Conservation (phyloP, 371 early-diverging fungal genomes). For the Funneliformis caledonium region DNA sequence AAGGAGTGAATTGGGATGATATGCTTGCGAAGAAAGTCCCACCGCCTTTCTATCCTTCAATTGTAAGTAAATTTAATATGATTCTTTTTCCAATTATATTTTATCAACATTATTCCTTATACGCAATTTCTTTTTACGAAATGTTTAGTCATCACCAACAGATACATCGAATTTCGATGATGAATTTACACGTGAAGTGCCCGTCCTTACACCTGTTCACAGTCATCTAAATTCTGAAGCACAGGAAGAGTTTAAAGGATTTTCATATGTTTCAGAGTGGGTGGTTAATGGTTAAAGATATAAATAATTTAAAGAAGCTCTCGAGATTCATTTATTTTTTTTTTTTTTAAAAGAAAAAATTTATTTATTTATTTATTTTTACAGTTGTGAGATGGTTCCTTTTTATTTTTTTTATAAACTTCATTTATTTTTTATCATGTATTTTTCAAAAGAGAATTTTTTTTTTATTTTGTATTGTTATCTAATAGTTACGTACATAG, state of each 20-base stretch:
- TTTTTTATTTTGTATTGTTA: not conserved
- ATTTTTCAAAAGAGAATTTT: not conserved
- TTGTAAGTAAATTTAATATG: conserved; percentile 49
- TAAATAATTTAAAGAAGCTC: not conserved
- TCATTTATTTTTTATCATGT: not conserved
- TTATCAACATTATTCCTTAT: conserved; percentile 4
- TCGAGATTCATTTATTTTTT: not conserved
- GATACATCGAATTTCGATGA: conserved; percentile 96
- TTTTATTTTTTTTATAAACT: not conserved
- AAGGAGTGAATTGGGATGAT: conserved; percentile 92
- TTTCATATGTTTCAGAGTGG: conserved; percentile 94
- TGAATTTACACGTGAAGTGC: conserved; percentile 90
- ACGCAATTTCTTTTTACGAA: not conserved
- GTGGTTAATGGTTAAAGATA: conserved; percentile 43
- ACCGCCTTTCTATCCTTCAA: conserved; percentile 89
- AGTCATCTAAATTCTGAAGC: conserved; percentile 75
- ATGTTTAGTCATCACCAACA: conserved; percentile 61
- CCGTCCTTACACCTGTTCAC: conserved; percentile 88
- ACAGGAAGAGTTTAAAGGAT: conserved; percentile 91
- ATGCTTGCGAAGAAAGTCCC: conserved; percentile 79
- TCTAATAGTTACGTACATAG: not conserved
- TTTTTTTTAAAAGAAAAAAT: not conserved
- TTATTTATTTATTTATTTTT: no score
- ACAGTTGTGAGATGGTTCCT: no score
- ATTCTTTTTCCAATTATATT: not conserved